Conservation (phyloP, 1,284 basidiomycete species). For the Marasmius tenuissimus region DNA sequence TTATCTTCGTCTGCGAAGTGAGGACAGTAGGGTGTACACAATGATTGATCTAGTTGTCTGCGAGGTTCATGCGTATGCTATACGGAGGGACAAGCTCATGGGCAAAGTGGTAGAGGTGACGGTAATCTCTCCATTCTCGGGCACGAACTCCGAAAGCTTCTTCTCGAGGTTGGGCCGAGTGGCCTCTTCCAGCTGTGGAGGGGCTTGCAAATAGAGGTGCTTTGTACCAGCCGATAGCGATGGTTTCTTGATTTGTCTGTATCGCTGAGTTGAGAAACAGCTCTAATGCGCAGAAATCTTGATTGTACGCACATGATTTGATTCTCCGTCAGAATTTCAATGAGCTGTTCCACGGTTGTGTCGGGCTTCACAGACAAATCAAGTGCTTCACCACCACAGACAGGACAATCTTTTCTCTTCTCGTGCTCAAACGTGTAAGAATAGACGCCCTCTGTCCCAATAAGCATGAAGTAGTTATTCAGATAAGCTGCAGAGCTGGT, state of each 20-base stretch:
- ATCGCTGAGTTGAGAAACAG: not conserved
- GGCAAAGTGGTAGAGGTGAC: constrained; percentile 90
- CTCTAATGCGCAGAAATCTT: constrained; percentile 3
- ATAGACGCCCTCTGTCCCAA: constrained; percentile 96
- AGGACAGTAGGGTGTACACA: too few species aligned
- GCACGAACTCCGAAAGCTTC: constrained; percentile 79
- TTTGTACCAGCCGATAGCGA: constrained; percentile 70
- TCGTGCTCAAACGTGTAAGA: constrained; percentile 98
- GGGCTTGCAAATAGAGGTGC: constrained; percentile 91
- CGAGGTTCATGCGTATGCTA: constrained; percentile 53
- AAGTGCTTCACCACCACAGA: constrained; percentile 91
- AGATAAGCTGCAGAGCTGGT: constrained; percentile 93
- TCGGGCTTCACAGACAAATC: constrained; percentile 69
- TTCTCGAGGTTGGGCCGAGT: constrained; percentile 90
- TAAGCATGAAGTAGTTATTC: constrained; percentile 98
- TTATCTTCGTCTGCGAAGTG: too few species aligned
- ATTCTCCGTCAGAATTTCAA: constrained; percentile 82
- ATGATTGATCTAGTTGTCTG: not conserved
- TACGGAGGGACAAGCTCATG: constrained; percentile 76
- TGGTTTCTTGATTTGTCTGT: constrained; percentile 91
- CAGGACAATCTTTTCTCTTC: constrained; percentile 90
- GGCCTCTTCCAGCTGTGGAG: constrained; percentile 83
- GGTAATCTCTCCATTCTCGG: constrained; percentile 73
- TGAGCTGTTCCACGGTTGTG: constrained; percentile 80
- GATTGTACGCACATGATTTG: constrained; percentile 76